Conservation (phyloP, 192 early-diverging fungal genomes). For the Backusella westeae region DNA sequence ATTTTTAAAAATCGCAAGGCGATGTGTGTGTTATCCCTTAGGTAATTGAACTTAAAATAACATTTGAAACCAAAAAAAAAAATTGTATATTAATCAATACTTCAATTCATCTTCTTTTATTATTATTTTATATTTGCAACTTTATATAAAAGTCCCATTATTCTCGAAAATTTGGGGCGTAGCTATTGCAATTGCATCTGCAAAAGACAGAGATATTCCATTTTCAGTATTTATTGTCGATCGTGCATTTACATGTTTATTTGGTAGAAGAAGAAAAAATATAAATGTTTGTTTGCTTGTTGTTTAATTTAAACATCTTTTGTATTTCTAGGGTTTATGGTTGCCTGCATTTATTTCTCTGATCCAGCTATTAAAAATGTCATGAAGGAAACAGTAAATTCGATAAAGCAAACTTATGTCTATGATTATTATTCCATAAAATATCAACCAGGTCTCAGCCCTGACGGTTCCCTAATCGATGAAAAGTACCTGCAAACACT, state of each 20-base stretch:
- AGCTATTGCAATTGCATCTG: not conserved
- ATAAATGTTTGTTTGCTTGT: not conserved
- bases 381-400: not conserved
- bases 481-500: not conserved
- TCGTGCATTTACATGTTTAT: not conserved
- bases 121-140: not conserved
- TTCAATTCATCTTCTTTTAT: not conserved
- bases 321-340: not conserved
- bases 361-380: not conserved
- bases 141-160: not conserved
- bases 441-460: not conserved
- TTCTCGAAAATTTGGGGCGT: not conserved
- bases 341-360: constrained; percentile 3
- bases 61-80: not conserved
- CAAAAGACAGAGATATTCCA: not conserved
- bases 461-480: not conserved
- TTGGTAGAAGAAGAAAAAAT: not conserved
- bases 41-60: not conserved
- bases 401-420: not conserved
- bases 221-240: not conserved
- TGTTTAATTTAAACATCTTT: not conserved
- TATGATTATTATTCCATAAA: not conserved
- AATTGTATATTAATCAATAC: not conserved
- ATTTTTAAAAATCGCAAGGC: not conserved
- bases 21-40: not conserved